phyloP scores from a whole-genome alignment of 257 asterid genomes.

The Gentiana straminea region DNA sequence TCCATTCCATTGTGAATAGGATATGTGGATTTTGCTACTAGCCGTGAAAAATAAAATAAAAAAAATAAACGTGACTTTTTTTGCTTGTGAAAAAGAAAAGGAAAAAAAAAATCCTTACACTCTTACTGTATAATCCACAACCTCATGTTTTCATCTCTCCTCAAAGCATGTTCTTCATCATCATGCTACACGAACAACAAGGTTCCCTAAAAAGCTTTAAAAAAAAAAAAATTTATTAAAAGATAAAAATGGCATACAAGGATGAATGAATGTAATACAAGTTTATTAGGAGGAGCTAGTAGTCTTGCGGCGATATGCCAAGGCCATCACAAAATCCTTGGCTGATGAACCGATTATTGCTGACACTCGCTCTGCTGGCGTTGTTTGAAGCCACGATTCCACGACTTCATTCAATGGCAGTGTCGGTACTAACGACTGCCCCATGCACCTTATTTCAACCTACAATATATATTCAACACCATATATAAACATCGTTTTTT shows the following conservation, averaged over 20 bases:
- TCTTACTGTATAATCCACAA: neutral
- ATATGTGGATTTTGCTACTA: too few species aligned
- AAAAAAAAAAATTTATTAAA: slow-evolving; percentile 2
- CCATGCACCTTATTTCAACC: slow-evolving; percentile 90
- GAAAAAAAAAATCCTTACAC: neutral
- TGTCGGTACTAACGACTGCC: slow-evolving; percentile 58
- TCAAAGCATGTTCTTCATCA: slow-evolving; percentile 4
- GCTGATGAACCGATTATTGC: slow-evolving; percentile 77
- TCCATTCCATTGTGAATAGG: too few species aligned
- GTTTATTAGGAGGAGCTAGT: slow-evolving; percentile 19
- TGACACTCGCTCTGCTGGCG: slow-evolving; percentile 33
- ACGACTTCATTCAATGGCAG: slow-evolving; percentile 51
- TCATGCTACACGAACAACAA: neutral
- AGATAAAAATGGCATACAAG: slow-evolving; percentile 3
- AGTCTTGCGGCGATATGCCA: slow-evolving; percentile 55
- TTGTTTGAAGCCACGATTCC: slow-evolving; percentile 68
- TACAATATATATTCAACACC: slow-evolving; percentile 13
- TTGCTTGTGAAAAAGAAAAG: too few species aligned
- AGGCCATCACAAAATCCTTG: slow-evolving; percentile 77
- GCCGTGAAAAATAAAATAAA: neutral
- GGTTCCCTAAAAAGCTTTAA: neutral
- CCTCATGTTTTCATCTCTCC: neutral
- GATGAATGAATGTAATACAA: neutral
- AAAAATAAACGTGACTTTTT: neutral
- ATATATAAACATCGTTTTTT: neutral